Base-by-base conservation (phyloP, 805 yeast genomes). In the Debaryomyces hansenii region DNA sequence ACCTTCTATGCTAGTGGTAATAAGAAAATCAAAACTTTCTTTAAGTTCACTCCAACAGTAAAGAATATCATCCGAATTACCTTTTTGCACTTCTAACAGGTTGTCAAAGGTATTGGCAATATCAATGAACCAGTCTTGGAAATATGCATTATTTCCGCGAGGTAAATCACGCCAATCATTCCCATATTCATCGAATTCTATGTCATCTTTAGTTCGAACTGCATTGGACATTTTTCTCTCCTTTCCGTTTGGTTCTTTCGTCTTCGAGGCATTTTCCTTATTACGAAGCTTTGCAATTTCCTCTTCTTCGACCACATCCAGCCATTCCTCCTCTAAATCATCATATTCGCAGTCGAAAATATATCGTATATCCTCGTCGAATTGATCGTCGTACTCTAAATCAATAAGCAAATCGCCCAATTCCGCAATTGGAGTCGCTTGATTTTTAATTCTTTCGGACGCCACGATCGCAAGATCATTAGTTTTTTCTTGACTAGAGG, bases 111-210 rank as follows among this genome's bases (percentile, higher is more conserved):
- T 52, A 0, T 42, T 45, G 16, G 57, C 49, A 27, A 50, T 40
- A 16, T 51, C 50, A 20, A 57, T 18, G 42, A 64, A 66, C 46
- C 55, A 50, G 2, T 45, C 48, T 10, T 56, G 53, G 44, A 53
- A 62, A 8, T 52, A 41, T 10, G 66, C 62, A 57, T 85, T 85
- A 1, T 69, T 69, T 2, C 81, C 87, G 41, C 90, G 66, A 2
- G 87, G 85, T 10, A 83, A 70, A 60, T 84, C 90, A 54, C 90
- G 67, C 88, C 90, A 84, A 63, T 85, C 90, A 31, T 79, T 69
- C 0, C 88, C 89, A 39, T 71, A 60, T 21, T 78, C 75, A 58
- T 83, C 88, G 59, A 80, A 77, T 41, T 79, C 82, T 33, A 79
- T 64, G 1, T 49, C 55, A 11, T 48, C 59, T 16, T 47, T 48